phyloP scores from a whole-genome alignment of 2,329 filamentous ascomycete species.

The Trichoderma sp. region DNA sequence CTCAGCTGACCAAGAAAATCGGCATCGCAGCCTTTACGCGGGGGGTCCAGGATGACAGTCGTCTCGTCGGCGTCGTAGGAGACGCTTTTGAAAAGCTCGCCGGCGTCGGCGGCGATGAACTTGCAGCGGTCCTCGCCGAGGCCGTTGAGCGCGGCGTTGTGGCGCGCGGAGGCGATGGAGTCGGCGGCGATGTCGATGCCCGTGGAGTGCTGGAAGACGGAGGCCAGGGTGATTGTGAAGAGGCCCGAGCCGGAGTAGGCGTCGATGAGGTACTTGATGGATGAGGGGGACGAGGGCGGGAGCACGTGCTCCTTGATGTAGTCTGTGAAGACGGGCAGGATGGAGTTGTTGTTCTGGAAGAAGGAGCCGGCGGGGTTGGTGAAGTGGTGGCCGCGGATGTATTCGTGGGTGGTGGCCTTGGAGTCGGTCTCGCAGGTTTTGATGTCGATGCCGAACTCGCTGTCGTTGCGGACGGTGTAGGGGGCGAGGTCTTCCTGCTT shows the following conservation, averaged over 20 bases:
- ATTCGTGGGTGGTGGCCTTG: constrained; percentile 82
- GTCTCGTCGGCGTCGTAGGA: constrained; percentile 76
- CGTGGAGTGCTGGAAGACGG: constrained; percentile 78
- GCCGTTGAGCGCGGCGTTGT: constrained; percentile 77
- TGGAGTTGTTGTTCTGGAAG: constrained; percentile 99
- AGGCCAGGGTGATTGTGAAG: constrained; percentile 91
- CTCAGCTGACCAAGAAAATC: constrained; percentile 82
- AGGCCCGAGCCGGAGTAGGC: constrained; percentile 97
- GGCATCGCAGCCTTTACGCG: constrained; percentile 89
- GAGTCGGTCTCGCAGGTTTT: constrained; percentile 89
- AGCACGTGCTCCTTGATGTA: constrained; percentile 83
- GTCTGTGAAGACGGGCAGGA: constrained; percentile 80
- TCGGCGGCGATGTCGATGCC: constrained; percentile 87
- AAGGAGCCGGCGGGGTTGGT: constrained; percentile 91
- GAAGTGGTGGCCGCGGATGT: constrained; percentile 81
- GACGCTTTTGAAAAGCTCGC: constrained; percentile 76
- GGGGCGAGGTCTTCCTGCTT: constrained; percentile 32
- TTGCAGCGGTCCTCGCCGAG: constrained; percentile 67
- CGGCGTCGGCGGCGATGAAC: constrained; percentile 89
- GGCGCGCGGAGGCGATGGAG: constrained; percentile 75
- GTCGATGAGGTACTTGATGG: constrained; percentile 87
- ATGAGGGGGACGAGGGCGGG: constrained; percentile 43
- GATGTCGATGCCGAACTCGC: constrained; percentile 64
- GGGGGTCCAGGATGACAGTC: constrained; percentile 94
- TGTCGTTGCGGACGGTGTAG: constrained; percentile 52